Percentiles rank a stretch among this genome's conserved stretches.
Conservation (phyloP, 2,329 filamentous ascomycete species). For the Madurella mycetomatis region DNA sequence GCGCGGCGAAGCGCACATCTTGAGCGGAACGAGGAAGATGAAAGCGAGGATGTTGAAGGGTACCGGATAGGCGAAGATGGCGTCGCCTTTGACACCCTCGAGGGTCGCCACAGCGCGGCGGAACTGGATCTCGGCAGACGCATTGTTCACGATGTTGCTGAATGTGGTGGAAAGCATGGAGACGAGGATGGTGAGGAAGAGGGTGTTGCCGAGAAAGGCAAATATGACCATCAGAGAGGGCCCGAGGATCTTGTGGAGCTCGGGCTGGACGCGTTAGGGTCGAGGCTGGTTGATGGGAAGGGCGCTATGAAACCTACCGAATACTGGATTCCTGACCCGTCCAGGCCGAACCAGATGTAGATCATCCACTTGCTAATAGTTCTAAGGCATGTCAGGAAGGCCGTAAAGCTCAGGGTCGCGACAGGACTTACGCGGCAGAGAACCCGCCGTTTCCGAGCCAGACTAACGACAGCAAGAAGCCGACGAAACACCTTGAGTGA, state of each 20-base stretch:
- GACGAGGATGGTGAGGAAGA: slow-evolving; percentile 84
- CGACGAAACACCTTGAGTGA: slow-evolving; percentile 59
- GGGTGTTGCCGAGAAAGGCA: slow-evolving; percentile 78
- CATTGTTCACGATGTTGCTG: slow-evolving; percentile 69
- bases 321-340: slow-evolving; percentile 60
- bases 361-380: slow-evolving; percentile 88
- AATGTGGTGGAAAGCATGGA: slow-evolving; percentile 86
- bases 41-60: slow-evolving; percentile 81
- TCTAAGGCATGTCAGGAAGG: slow-evolving; percentile 28
- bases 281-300: background rate
- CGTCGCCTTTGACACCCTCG: slow-evolving; percentile 80
- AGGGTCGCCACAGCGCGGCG: slow-evolving; percentile 75
- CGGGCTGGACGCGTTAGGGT: slow-evolving; percentile 39
- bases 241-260: slow-evolving; percentile 76
- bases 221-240: slow-evolving; percentile 78
- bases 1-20: slow-evolving; percentile 70
- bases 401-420: too few species aligned
- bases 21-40: slow-evolving; percentile 68
- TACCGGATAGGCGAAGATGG: slow-evolving; percentile 76
- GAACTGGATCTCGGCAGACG: slow-evolving; percentile 79
- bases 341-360: slow-evolving; percentile 87
- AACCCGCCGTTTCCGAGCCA: slow-evolving; percentile 69
- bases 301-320: slow-evolving; percentile 33
- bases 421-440: slow-evolving; percentile 46
- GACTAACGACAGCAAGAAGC: slow-evolving; percentile 72